Conservation (phyloP, 305 asterid species). For the Fraxinus velutina region DNA sequence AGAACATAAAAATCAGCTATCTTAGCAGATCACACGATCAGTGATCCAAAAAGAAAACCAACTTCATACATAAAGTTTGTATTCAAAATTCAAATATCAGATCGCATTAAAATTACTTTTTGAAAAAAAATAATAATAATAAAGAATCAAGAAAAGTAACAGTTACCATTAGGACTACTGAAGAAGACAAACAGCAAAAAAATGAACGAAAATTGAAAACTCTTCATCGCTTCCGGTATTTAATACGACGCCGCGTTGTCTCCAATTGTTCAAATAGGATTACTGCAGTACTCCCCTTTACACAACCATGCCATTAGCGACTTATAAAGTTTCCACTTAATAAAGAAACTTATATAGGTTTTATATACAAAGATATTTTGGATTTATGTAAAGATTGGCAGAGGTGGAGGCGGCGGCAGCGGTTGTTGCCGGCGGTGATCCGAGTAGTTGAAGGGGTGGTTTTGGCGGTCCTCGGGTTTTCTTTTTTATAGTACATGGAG, state of each 20-base stretch:
- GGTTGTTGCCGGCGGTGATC: slow-evolving; percentile 3
- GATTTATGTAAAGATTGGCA: neutral
- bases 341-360: neutral
- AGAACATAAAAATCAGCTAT: neutral
- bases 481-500: neutral
- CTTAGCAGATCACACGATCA: slow-evolving; percentile 19
- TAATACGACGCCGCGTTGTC: slow-evolving; percentile 8
- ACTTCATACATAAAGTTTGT: slow-evolving; percentile 1
- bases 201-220: slow-evolving; percentile 26
- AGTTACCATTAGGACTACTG: slow-evolving; percentile 39
- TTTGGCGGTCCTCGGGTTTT: slow-evolving; percentile 25
- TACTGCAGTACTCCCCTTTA: slow-evolving; percentile 7
- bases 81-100: slow-evolving; percentile 10
- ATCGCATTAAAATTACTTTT: neutral
- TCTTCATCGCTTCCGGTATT: slow-evolving; percentile 41
- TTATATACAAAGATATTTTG: neutral
- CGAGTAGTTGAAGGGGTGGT: slow-evolving; percentile 4
- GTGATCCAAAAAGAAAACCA: slow-evolving; percentile 29
- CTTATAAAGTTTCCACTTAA: slow-evolving; percentile 15
- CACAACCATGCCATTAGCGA: slow-evolving; percentile 19
- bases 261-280: neutral
- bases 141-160: neutral
- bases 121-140: neutral
- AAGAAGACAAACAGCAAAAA: slow-evolving; percentile 25
- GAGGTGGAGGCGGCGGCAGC: neutral